Conservation (phyloP, 345 rosid species). For the Pelargonium nanum region DNA sequence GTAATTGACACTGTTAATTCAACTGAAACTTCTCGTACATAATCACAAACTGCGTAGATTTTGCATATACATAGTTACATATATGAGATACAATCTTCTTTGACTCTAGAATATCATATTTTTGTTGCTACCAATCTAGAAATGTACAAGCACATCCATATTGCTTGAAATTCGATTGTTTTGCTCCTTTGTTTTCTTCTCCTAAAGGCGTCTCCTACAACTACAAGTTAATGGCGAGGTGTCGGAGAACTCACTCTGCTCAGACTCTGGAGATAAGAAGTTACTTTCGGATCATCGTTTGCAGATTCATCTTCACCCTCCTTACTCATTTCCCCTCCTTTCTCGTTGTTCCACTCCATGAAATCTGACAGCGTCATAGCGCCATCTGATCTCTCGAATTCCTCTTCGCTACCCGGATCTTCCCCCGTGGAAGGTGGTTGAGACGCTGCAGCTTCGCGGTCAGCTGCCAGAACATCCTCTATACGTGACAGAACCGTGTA, state of each 20-base stretch:
- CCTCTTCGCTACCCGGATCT: neutral
- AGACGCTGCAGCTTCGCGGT: conserved; percentile 40
- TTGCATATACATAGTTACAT: too few species aligned
- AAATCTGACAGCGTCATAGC: conserved; percentile 60
- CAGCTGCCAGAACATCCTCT: conserved; percentile 76
- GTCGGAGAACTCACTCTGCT: conserved; percentile 68
- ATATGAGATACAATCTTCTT: too few species aligned
- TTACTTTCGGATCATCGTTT: too few species aligned
- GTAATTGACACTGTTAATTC: neutral
- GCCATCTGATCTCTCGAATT: neutral
- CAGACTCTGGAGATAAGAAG: conserved; percentile 29
- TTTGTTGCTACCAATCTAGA: too few species aligned
- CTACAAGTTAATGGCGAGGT: conserved; percentile 26
- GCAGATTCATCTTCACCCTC: conserved; percentile 13
- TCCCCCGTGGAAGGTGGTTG: conserved; percentile 24
- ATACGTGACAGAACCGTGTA: conserved; percentile 61
- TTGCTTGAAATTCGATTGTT: conserved; percentile 4
- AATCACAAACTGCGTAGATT: neutral
- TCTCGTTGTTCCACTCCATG: conserved; percentile 57
- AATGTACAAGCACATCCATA: neutral
- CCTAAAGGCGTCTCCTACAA: too few species aligned
- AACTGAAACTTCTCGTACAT: neutral
- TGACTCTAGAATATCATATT: too few species aligned
- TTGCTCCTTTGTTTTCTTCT: neutral
- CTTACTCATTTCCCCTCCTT: conserved; percentile 25